Evolutionary conservation across 352 stramenopile species (phyloP).

Genomic region (Globisporangium parvum): DNA sequence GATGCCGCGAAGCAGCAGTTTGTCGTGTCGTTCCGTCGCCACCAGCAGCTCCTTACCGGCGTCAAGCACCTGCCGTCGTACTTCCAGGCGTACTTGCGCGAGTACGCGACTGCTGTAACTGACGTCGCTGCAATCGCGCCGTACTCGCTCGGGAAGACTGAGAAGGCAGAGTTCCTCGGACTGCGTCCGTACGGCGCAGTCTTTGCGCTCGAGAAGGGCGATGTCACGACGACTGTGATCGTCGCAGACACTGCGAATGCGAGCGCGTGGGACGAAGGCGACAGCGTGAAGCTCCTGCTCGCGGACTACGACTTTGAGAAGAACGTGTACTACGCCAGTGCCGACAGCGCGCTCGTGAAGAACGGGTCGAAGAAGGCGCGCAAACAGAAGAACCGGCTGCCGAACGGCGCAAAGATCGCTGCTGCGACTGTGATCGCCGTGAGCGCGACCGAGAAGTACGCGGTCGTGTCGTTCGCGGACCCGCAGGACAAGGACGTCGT

Average conservation of each 20-base stretch:
- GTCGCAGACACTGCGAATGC: slow-evolving; percentile 36
- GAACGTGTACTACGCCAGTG: slow-evolving; percentile 63
- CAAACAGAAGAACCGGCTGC: slow-evolving; percentile 56
- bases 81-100: slow-evolving; percentile 51
- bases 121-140: slow-evolving; percentile 11
- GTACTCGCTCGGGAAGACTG: slow-evolving; percentile 58
- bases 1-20: slow-evolving; percentile 76
- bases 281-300: slow-evolving; percentile 66
- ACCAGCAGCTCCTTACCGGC: slow-evolving; percentile 22
- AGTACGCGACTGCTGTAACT: slow-evolving; percentile 15
- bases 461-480: slow-evolving; percentile 56
- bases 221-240: slow-evolving; percentile 61
- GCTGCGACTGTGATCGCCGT: slow-evolving; percentile 44
- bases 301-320: slow-evolving; percentile 87
- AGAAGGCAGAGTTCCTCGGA: slow-evolving; percentile 81
- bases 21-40: slow-evolving; percentile 62
- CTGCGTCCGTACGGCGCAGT: slow-evolving; percentile 82
- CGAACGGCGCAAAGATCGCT: slow-evolving; percentile 33
- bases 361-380: slow-evolving; percentile 58
- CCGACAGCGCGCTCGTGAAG: slow-evolving; percentile 43
- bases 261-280: slow-evolving; percentile 43
- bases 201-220: slow-evolving; percentile 67
- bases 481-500: slow-evolving; percentile 18
- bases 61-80: slow-evolving; percentile 37
- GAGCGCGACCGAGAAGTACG: slow-evolving; percentile 50